Evolutionary conservation across 176 grass and related monocot genomes (phyloP).

Genomic region (Canna indica): DNA sequence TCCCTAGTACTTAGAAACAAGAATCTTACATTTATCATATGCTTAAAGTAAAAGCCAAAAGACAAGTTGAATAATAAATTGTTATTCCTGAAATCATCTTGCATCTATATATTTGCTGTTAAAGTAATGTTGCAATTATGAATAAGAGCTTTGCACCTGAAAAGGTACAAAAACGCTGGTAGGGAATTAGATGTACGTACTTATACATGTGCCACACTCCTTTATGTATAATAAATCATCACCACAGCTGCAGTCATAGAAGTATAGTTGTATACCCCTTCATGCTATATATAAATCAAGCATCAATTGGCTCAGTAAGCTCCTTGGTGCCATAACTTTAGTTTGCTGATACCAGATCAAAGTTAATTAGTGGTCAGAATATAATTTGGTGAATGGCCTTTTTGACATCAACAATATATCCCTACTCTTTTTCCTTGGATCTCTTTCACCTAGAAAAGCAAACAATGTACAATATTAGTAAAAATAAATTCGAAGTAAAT

Average conservation of each 20-base stretch:
- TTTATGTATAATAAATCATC: constrained; percentile 78
- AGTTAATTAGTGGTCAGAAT: no score
- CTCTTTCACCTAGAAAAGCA: constrained; percentile 43
- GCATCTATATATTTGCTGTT: neutral
- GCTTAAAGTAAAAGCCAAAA: neutral
- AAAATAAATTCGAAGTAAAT: constrained; percentile 14
- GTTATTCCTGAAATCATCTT: neutral
- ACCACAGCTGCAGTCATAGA: constrained; percentile 69
- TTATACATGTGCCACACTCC: constrained; percentile 95
- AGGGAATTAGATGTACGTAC: constrained; percentile 26
- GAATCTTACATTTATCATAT: neutral
- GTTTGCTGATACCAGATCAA: no score
- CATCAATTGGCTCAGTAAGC: no score
- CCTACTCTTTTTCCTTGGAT: constrained; percentile 47
- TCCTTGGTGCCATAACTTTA: no score
- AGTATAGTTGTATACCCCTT: no score
- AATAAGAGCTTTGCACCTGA: neutral
- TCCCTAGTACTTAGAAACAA: neutral
- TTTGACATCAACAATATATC: constrained; percentile 81
- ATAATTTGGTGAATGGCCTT: constrained; percentile 44
- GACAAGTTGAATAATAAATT: neutral
- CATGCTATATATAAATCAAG: no score
- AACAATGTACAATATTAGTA: no score
- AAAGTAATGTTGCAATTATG: neutral
- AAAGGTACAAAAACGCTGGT: neutral